phyloP scores from a whole-genome alignment of 1,284 basidiomycete genomes.

The Clitocybe nebularis region DNA sequence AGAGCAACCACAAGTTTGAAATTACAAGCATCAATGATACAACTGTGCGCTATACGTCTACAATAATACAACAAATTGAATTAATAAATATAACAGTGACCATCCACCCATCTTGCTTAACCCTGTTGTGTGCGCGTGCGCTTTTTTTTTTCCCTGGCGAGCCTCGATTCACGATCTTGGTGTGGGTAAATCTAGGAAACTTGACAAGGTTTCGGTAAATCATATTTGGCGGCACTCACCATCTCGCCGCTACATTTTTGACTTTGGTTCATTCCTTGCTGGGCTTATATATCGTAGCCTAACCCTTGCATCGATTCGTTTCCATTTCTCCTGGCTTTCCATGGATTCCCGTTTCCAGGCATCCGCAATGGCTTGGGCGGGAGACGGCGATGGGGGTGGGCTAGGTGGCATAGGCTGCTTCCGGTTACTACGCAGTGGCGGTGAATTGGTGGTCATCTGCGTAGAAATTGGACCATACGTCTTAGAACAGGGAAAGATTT shows the following conservation, averaged over 20 bases:
- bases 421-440: constrained; percentile 31
- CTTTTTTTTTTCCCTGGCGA: constrained; percentile 2
- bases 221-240: constrained; percentile 17
- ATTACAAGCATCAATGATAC: constrained; percentile 5
- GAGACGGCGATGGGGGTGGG: constrained; percentile 38
- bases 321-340: constrained; percentile 57
- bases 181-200: constrained; percentile 2
- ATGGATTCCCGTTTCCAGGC: constrained; percentile 59
- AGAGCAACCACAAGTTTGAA: constrained; percentile 6
- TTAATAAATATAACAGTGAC: constrained; percentile 10
- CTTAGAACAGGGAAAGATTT: constrained; percentile 24
- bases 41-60: constrained; percentile 10
- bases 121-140: background rate
- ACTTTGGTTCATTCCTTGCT: constrained; percentile 30
- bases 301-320: constrained; percentile 48
- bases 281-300: constrained; percentile 31
- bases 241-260: constrained; percentile 40
- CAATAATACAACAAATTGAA: constrained; percentile 13
- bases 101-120: constrained; percentile 2
- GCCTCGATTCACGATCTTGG: background rate
- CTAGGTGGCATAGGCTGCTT: constrained; percentile 34
- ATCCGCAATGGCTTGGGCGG: constrained; percentile 59
- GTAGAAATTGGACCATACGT: constrained; percentile 26
- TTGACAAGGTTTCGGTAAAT: too few relatives aligned
- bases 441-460: constrained; percentile 44